Evolutionary conservation across 306 rosid genomes (phyloP).

Genomic region (Cyamopsis tetragonoloba): DNA sequence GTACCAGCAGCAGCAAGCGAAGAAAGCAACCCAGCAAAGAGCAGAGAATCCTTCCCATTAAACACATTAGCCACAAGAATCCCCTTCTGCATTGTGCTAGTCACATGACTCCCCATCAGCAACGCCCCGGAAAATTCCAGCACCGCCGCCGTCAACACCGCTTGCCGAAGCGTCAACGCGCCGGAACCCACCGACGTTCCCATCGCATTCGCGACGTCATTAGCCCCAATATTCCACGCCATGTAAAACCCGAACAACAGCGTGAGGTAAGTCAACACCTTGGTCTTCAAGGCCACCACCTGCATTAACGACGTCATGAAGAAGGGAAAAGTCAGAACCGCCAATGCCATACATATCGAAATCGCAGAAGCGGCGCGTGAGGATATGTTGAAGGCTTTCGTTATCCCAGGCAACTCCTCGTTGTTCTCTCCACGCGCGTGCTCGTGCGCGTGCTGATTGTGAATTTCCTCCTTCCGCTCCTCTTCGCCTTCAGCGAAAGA

Average conservation of each 20-base stretch:
- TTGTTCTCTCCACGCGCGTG: background rate
- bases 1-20: constrained; percentile 99
- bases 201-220: constrained; percentile 98
- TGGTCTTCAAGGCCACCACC: constrained; percentile 58
- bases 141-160: constrained; percentile 80
- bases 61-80: constrained; percentile 73
- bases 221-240: constrained; percentile 99
- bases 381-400: constrained; percentile 67
- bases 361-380: constrained; percentile 61
- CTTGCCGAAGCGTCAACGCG: constrained; percentile 79
- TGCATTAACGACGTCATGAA: constrained; percentile 71
- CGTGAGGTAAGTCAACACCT: constrained; percentile 54
- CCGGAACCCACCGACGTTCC: constrained; percentile 98
- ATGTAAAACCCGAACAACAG: constrained; percentile 87
- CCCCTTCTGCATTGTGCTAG: constrained; percentile 95
- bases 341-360: constrained; percentile 59
- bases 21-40: constrained; percentile 79
- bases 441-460: constrained; percentile 25
- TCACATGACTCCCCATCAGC: constrained; percentile 86
- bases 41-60: constrained; percentile 69
- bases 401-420: constrained; percentile 47
- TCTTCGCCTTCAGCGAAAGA: constrained; percentile 66
- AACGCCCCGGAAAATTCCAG: constrained; percentile 87
- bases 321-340: constrained; percentile 59
- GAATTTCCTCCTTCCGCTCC: constrained; percentile 23